Conservation (phyloP, 75 land plant species). For the Chamaecyparis obtusa region DNA sequence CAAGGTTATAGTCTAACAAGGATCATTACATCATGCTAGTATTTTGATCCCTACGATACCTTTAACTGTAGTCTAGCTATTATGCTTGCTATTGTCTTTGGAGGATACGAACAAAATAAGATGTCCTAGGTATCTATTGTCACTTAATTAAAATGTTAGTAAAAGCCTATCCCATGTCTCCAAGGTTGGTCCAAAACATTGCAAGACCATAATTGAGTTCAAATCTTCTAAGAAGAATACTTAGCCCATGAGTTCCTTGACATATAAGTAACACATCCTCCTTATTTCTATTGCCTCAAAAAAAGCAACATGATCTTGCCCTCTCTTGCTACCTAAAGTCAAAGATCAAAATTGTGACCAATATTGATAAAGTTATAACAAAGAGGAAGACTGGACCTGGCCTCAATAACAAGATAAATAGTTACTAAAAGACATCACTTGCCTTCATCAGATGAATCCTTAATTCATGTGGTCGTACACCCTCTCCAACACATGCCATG, state of each 20-base stretch:
- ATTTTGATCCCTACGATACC: not conserved
- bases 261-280: not conserved
- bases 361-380: not conserved
- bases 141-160: not conserved
- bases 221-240: not conserved
- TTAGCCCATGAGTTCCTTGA: not conserved
- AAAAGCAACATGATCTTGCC: not conserved
- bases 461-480: constrained; percentile 71
- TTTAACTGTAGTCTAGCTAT: not conserved
- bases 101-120: not conserved
- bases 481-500: constrained; percentile 89
- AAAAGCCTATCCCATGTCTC: not conserved
- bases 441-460: constrained; percentile 96
- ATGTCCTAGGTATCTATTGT: not conserved
- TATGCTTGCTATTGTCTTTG: not conserved
- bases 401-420: not conserved
- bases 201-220: not conserved
- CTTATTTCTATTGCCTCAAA: not conserved
- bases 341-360: not conserved
- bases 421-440: not conserved
- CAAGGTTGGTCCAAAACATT: not conserved
- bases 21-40: not conserved
- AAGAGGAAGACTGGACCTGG: not conserved
- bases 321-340: not conserved
- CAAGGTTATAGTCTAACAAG: too few species aligned